These are phyloP conservation scores for Cyberlindnera amylophila DNA, from an alignment of 805 yeast genomes.

Conservation along the genomic window DNA sequence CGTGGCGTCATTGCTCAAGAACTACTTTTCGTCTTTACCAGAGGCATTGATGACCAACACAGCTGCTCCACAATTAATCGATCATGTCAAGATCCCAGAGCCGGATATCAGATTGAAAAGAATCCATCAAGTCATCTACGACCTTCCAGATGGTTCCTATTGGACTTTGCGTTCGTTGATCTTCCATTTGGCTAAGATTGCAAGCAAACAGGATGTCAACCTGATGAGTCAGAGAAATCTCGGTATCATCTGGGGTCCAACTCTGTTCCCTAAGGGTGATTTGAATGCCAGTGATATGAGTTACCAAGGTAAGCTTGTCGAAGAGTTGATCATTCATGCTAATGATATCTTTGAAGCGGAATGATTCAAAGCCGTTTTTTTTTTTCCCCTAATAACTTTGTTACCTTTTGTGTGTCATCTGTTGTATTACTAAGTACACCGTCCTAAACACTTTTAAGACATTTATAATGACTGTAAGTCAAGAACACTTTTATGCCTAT, in stretches of 20 bases:
- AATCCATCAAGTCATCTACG: slow-evolving; percentile 82
- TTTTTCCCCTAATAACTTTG: neutral
- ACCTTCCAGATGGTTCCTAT: slow-evolving; percentile 91
- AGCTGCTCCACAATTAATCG: slow-evolving; percentile 58
- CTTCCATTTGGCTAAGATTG: slow-evolving; percentile 79
- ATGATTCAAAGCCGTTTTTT: too few relatives aligned
- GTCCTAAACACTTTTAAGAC: too few relatives aligned
- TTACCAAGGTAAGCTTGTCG: slow-evolving; percentile 72
- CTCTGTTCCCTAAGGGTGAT: slow-evolving; percentile 65
- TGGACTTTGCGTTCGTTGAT: slow-evolving; percentile 83
- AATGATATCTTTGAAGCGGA: slow-evolving; percentile 75
- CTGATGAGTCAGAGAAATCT: slow-evolving; percentile 80
- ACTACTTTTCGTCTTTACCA: slow-evolving; percentile 80
- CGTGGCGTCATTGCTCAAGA: slow-evolving; percentile 83
- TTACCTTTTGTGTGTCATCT: neutral
- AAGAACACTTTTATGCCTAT: too few relatives aligned
- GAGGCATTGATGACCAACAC: slow-evolving; percentile 76
- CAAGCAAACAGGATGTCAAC: slow-evolving; percentile 56
- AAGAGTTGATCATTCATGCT: slow-evolving; percentile 79
- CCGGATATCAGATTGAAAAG: slow-evolving; percentile 60
- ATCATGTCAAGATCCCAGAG: slow-evolving; percentile 66
- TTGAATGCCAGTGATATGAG: slow-evolving; percentile 71
- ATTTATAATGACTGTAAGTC: neutral
- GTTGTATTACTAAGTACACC: neutral
- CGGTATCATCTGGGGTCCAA: slow-evolving; percentile 95